A percentile compares a stretch with the other conserved stretches of the same genome.
phyloP scores from a whole-genome alignment of 768 basidiomycete genomes.

The Cystofilobasidium bisporidii region DNA sequence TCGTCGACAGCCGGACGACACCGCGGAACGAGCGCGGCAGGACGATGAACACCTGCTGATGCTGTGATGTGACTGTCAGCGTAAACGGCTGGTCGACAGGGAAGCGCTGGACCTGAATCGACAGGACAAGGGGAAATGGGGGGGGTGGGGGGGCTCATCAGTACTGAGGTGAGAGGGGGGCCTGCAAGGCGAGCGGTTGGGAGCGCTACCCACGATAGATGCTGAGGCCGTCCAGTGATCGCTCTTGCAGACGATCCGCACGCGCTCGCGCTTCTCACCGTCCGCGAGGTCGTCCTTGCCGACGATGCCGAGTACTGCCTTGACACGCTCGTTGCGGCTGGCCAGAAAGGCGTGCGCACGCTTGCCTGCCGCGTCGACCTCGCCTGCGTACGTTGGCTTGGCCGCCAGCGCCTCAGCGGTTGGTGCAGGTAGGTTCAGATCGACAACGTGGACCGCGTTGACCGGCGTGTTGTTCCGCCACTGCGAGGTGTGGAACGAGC shows the following conservation, averaged over 20 bases:
- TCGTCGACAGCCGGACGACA: neutral
- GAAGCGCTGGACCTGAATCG: neutral
- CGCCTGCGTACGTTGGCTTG: neutral
- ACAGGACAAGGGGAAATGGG: neutral
- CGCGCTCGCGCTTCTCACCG: neutral
- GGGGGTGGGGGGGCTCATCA: neutral
- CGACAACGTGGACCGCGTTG: neutral
- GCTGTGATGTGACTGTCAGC: neutral
- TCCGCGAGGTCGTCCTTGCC: neutral
- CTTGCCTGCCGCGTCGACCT: neutral
- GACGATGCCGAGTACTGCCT: neutral
- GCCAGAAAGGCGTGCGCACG: neutral
- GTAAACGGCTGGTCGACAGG: neutral
- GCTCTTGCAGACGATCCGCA: constrained; percentile 9
- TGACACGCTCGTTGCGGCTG: neutral
- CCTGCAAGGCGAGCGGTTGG: neutral
- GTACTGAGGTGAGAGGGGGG: neutral
- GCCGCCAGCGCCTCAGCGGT: neutral
- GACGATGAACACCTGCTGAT: constrained; percentile 1
- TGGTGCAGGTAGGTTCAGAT: neutral
- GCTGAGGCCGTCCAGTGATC: neutral
- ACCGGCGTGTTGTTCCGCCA: neutral
- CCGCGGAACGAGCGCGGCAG: constrained; percentile 2
- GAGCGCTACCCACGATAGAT: neutral
- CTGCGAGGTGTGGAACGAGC: neutral